Percentiles rank a stretch among this genome's conserved stretches.
These are phyloP conservation scores for Mycena maculata DNA, from an alignment of 768 basidiomycete genomes.

Conservation along the genomic window DNA sequence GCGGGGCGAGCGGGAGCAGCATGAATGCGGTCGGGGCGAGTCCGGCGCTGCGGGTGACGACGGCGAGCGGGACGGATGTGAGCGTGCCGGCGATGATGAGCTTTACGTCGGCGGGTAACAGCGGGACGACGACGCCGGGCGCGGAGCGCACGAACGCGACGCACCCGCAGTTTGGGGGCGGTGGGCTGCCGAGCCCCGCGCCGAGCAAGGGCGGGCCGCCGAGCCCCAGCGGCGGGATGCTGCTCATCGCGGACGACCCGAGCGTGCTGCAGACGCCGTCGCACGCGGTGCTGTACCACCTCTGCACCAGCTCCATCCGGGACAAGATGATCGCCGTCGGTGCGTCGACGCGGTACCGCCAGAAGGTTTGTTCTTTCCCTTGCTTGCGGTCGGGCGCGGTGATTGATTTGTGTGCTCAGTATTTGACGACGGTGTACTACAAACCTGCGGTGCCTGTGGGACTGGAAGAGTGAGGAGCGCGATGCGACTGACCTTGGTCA, in stretches of 20 bases:
- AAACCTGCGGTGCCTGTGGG: constrained; percentile 59
- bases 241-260: constrained; percentile 70
- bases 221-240: constrained; percentile 8
- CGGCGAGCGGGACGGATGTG: constrained; percentile 54
- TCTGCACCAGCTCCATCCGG: constrained; percentile 82
- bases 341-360: constrained; percentile 78
- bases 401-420: constrained; percentile 48
- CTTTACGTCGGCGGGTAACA: constrained; percentile 13
- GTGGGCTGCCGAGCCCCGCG: no score
- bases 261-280: constrained; percentile 82
- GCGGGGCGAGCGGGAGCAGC: constrained; percentile 42
- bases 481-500: no score
- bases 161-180: constrained; percentile 29
- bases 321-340: constrained; percentile 82
- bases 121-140: neutral
- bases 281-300: constrained; percentile 81
- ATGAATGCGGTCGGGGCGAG: constrained; percentile 42
- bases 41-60: constrained; percentile 44
- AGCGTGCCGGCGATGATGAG: constrained; percentile 38
- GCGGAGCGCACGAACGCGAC: neutral
- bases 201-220: no score
- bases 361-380: constrained; percentile 66
- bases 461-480: constrained; percentile 12
- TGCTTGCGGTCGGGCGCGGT: neutral
- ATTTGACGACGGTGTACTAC: constrained; percentile 79